Evolutionary conservation across 306 rosid genomes (phyloP), one percentile per base, ranked within the genome.

Genomic region (Cicer yamashitae): DNA sequence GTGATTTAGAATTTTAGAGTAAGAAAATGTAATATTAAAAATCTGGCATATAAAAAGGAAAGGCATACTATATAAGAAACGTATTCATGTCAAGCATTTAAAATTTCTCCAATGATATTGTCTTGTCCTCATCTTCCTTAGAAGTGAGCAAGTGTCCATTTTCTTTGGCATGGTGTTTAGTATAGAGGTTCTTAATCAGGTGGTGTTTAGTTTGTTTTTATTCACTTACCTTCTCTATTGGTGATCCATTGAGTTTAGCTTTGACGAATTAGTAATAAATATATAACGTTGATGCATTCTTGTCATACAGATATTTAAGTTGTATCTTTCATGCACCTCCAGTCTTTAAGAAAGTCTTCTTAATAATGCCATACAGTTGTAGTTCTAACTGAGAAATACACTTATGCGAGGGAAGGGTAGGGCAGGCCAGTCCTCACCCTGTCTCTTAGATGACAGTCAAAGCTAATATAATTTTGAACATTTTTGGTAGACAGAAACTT

Each of bases 301-400:
- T 78, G 25, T 8, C 40, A 6, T 22, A n/a, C 8, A 46, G 57
- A 18, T 50, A 43, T 71, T 40, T 45, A 46, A 61, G 22, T 62
- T 48, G 52, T 25, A 60, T 37, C 62, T 38, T 45, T 43, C 34
- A 56, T 20, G 66, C 41, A 57, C 17, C 67, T 52, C 22, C 61
- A 20, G 65, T 39, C 44, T 63, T 74, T 63, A 39, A 48, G 71
- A 18, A 60, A 74, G 57, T 40, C 54, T 63, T 61, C 62, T 12
- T 64, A n/a, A 65, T 8, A 7, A n/a, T 75, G 64, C 43, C 6
- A 51, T 64, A 64, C 43, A 63, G 41, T 20, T 66, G 37, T 51
- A 48, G 57, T 74, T 57, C 71, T n/a, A 46, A 67, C 70, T 51
- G 13, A 41, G 43, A 79, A 71, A 47, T 74, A 11, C 58, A 67